Conservation (phyloP, 441 rosid species). For the Populus tomentosa region DNA sequence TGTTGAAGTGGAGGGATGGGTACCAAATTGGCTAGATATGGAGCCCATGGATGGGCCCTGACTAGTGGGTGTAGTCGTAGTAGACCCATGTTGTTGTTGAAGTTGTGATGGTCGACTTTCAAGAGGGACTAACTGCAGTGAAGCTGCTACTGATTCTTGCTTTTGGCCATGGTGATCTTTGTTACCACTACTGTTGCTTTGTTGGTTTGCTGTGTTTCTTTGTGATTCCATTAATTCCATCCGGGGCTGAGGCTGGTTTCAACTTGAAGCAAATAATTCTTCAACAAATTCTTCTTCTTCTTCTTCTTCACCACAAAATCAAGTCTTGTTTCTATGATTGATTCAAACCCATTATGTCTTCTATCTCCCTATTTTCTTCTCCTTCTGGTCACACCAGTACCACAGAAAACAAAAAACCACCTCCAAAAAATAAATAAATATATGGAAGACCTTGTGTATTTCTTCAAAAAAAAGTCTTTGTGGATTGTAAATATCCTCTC, state of each 20-base stretch:
- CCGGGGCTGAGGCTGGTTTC: background rate
- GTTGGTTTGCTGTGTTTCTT: background rate
- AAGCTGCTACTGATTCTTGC: slow-evolving; percentile 19
- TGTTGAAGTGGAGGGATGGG: slow-evolving; percentile 3
- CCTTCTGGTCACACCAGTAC: background rate
- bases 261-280: background rate
- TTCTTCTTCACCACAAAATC: background rate
- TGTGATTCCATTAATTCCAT: slow-evolving; percentile 30
- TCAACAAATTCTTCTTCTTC: background rate
- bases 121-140: slow-evolving; percentile 13
- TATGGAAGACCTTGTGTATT: background rate
- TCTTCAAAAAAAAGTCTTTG: background rate
- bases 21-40: slow-evolving; percentile 27
- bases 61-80: background rate
- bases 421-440: background rate
- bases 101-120: slow-evolving; percentile 5
- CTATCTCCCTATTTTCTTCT: background rate
- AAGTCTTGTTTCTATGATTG: background rate
- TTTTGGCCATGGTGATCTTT: slow-evolving; percentile 14
- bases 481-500: background rate
- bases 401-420: background rate
- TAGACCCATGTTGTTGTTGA: slow-evolving; percentile 11
- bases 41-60: slow-evolving; percentile 39
- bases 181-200: background rate
- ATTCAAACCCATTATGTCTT: slow-evolving; percentile 8